Conservation (phyloP, 75 land plant genomes). For the Sequoiadendron giganteum region DNA sequence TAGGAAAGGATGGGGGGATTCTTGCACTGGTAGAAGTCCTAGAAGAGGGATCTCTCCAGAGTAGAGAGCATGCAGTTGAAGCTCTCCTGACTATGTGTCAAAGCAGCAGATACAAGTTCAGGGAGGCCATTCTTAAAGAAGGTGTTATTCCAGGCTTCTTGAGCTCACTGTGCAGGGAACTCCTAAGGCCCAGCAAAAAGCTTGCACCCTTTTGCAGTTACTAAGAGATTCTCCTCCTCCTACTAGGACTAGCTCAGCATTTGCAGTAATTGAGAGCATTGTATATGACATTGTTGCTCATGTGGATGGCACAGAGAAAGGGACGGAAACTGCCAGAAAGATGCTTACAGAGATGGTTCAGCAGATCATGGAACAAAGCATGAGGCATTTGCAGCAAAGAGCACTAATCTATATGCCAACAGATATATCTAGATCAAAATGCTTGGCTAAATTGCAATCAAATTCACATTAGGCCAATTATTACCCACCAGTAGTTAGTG, state of each 20-base stretch:
- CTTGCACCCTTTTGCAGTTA: conserved; percentile 47
- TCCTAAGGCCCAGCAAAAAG: conserved; percentile 38
- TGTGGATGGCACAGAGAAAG: conserved; percentile 49
- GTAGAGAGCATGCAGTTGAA: conserved; percentile 58
- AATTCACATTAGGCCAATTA: background rate
- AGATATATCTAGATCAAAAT: conserved; percentile 3
- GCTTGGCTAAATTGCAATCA: background rate
- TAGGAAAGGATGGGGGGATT: conserved; percentile 53
- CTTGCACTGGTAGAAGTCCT: conserved; percentile 60
- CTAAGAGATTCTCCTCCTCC: conserved; percentile 50
- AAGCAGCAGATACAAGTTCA: conserved; percentile 45
- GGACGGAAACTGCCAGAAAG: conserved; percentile 49
- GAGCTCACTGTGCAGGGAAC: conserved; percentile 63
- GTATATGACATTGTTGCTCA: conserved; percentile 49
- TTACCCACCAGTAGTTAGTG: background rate
- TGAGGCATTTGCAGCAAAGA: conserved; percentile 39
- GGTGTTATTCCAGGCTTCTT: conserved; percentile 69
- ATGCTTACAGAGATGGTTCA: conserved; percentile 67
- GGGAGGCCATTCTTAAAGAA: conserved; percentile 58
- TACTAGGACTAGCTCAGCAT: conserved; percentile 17
- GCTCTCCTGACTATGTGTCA: conserved; percentile 45
- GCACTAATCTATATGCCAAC: conserved; percentile 29
- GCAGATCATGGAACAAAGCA: conserved; percentile 55
- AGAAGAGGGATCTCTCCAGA: conserved; percentile 57
- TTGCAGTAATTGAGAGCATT: conserved; percentile 33